Conservation (phyloP, 1,139 yeast genomes). For the Pneumocystis murina region DNA sequence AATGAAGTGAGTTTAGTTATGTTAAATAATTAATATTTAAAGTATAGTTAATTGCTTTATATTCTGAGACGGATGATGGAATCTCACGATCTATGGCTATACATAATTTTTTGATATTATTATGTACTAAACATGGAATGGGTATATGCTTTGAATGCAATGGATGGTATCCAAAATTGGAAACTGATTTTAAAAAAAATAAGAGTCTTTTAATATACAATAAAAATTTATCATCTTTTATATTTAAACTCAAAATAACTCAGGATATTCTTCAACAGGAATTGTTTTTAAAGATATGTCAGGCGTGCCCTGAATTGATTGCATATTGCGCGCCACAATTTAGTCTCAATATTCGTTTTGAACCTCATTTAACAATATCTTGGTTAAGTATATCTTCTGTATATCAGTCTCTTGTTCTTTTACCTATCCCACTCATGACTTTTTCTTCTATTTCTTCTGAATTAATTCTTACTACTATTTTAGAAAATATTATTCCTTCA, state of each 20-base stretch:
- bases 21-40: constrained; percentile 25
- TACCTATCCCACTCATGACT: constrained; percentile 34
- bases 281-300: constrained; percentile 38
- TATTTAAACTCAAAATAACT: constrained; percentile 66
- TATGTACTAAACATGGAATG: constrained; percentile 37
- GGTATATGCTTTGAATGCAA: constrained; percentile 55
- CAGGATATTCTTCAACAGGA: constrained; percentile 51
- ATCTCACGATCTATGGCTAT: constrained; percentile 21
- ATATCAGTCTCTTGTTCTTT: constrained; percentile 40
- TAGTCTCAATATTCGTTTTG: constrained; percentile 21
- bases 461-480: constrained; percentile 20
- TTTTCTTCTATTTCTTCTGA: constrained; percentile 6
- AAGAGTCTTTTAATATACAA: constrained; percentile 34
- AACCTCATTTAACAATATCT: constrained; percentile 60
- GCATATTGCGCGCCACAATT: constrained; percentile 49
- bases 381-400: constrained; percentile 66
- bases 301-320: constrained; percentile 50
- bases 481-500: constrained; percentile 50
- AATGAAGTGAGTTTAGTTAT: constrained; percentile 42
- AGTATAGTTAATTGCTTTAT: constrained; percentile 5
- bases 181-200: neutral
- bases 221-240: constrained; percentile 46
- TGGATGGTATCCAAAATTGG: constrained; percentile 36
- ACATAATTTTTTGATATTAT: constrained; percentile 35
- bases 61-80: constrained; percentile 19